phyloP scores from a whole-genome alignment of 2,329 filamentous ascomycete species.

The Fusarium sp. region DNA sequence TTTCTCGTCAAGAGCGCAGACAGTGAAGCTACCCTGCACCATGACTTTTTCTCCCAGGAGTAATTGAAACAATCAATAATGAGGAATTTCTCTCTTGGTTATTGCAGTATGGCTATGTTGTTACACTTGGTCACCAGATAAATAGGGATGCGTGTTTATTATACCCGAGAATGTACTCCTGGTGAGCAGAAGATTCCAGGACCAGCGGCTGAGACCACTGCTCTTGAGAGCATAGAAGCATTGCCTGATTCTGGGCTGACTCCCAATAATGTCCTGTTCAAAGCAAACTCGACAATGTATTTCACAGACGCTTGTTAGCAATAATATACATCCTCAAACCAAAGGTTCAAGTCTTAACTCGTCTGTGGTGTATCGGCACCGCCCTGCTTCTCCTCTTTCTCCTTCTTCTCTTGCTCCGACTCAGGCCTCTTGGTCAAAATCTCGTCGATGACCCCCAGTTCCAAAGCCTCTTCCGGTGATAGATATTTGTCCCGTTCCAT shows the following conservation, averaged over 20 bases:
- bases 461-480: constrained; percentile 85
- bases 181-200: neutral
- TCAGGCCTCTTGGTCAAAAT: constrained; percentile 74
- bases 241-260: accelerated
- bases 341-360: neutral
- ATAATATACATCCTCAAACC: neutral
- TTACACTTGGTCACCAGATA: neutral
- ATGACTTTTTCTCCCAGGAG: accelerated
- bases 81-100: accelerated
- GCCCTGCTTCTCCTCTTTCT: constrained; percentile 41
- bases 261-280: neutral
- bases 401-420: constrained; percentile 45
- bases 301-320: neutral
- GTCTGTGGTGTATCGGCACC: constrained; percentile 19
- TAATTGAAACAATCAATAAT: neutral
- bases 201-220: no score
- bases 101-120: neutral
- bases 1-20: neutral
- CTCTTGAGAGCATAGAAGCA: neutral
- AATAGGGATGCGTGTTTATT: neutral
- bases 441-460: constrained; percentile 91
- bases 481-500: constrained; percentile 99
- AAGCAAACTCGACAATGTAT: neutral
- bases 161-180: neutral
- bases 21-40: neutral